Conservation (phyloP, 2,329 filamentous ascomycete species). For the Geosmithia putterillii region DNA sequence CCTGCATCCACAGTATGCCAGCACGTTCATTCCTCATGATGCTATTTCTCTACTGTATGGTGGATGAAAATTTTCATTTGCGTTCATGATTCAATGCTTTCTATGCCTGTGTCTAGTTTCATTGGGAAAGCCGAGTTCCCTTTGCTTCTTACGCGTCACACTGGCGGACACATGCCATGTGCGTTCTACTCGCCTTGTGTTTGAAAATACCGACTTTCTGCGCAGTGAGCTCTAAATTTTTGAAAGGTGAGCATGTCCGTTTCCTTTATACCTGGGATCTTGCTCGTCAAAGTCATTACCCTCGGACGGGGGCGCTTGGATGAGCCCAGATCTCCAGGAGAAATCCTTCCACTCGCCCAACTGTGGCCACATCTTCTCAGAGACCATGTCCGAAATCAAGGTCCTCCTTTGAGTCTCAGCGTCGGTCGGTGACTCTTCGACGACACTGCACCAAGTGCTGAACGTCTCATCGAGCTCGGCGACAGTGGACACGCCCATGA, state of each 20-base stretch:
- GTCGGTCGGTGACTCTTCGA: constrained; percentile 22
- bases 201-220: too few relatives aligned
- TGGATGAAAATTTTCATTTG: too few relatives aligned
- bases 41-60: too few relatives aligned
- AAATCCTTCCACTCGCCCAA: constrained; percentile 52
- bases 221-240: neutral
- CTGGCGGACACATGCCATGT: too few relatives aligned
- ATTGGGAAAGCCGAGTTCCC: too few relatives aligned
- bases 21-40: too few relatives aligned
- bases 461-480: constrained; percentile 53
- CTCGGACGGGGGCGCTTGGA: neutral
- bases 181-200: too few relatives aligned
- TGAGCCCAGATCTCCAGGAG: constrained; percentile 46
- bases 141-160: too few relatives aligned
- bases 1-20: too few relatives aligned
- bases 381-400: constrained; percentile 20
- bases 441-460: constrained; percentile 41
- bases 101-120: too few relatives aligned
- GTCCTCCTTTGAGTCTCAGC: constrained; percentile 15
- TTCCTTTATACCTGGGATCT: neutral
- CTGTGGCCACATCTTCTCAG: constrained; percentile 37
- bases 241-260: neutral
- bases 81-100: too few relatives aligned
- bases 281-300: neutral
- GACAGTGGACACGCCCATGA: constrained; percentile 54